Evolutionary conservation across 441 rosid species (phyloP).

Genomic region (Euphorbia celastroides): DNA sequence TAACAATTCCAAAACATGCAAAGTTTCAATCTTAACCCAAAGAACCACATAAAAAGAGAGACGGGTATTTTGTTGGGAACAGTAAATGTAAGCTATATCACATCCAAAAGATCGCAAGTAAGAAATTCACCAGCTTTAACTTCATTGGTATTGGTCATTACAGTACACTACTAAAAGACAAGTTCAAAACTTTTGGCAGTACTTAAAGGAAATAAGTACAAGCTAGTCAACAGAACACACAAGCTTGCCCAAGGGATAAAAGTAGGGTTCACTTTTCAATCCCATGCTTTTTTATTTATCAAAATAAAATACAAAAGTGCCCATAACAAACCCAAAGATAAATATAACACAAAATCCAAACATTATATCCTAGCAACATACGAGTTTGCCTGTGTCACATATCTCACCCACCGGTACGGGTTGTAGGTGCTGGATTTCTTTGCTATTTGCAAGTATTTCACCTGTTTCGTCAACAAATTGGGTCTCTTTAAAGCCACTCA

Average conservation of each 20-base stretch:
- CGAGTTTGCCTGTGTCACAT: constrained; percentile 94
- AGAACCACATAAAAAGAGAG: too few relatives aligned
- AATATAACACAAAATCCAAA: too few relatives aligned
- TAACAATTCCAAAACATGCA: too few relatives aligned
- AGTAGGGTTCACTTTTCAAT: not conserved
- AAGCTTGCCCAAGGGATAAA: not conserved
- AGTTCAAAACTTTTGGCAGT: not conserved
- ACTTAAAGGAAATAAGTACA: not conserved
- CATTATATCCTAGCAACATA: constrained; percentile 78
- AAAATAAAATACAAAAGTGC: not conserved
- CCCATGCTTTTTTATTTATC: constrained; percentile 2
- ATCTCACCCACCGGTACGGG: constrained; percentile 98
- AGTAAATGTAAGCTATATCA: not conserved
- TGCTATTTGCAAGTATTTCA: constrained; percentile 94
- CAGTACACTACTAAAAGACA: not conserved
- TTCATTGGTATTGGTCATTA: not conserved
- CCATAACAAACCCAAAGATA: not conserved
- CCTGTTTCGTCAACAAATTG: constrained; percentile 41
- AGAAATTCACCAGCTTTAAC: not conserved
- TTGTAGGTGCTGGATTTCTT: constrained; percentile 75
- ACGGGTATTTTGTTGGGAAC: too few relatives aligned
- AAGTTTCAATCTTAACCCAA: too few relatives aligned
- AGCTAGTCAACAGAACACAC: constrained; percentile 2
- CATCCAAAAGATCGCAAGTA: too few relatives aligned
- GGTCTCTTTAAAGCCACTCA: constrained; percentile 3